These are phyloP conservation scores for Tetrapisispora iriomotensis DNA, from an alignment of 805 yeast genomes.

Conservation along the genomic window DNA sequence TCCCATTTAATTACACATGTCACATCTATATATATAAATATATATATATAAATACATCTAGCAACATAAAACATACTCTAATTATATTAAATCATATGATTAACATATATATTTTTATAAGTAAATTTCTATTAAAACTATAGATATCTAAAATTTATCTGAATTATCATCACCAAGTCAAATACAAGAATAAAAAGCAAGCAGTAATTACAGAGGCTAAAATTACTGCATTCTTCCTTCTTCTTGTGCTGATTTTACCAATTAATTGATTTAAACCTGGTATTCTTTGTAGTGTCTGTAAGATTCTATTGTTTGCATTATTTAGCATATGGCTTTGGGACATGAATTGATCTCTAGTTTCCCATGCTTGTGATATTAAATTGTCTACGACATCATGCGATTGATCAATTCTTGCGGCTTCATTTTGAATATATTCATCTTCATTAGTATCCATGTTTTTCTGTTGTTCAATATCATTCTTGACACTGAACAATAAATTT, in stretches of 20 bases:
- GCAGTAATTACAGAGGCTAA: conserved; percentile 61
- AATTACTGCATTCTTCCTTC: conserved; percentile 81
- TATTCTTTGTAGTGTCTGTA: conserved; percentile 51
- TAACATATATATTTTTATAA: background rate
- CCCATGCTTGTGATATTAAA: conserved; percentile 73
- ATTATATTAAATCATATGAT: too few species aligned
- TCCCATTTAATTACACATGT: background rate
- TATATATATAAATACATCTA: too few species aligned
- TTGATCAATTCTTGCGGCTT: conserved; percentile 59
- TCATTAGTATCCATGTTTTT: conserved; percentile 33
- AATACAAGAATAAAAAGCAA: conserved; percentile 63
- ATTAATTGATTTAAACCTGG: conserved; percentile 79
- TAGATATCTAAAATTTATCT: background rate
- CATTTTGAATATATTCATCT: conserved; percentile 70
- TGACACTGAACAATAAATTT: conserved; percentile 65
- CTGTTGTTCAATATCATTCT: conserved; percentile 69
- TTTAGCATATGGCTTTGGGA: conserved; percentile 59
- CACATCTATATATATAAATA: too few species aligned
- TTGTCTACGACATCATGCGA: conserved; percentile 72
- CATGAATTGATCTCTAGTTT: conserved; percentile 75
- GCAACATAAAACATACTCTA: too few species aligned
- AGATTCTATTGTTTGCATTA: conserved; percentile 54
- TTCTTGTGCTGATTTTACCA: conserved; percentile 74
- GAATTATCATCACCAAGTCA: conserved; percentile 31
- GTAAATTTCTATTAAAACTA: background rate